A percentile compares a stretch with the other conserved stretches of the same genome.
Conservation (phyloP, 1,284 basidiomycete genomes). For the Malassezia arunalokei region DNA sequence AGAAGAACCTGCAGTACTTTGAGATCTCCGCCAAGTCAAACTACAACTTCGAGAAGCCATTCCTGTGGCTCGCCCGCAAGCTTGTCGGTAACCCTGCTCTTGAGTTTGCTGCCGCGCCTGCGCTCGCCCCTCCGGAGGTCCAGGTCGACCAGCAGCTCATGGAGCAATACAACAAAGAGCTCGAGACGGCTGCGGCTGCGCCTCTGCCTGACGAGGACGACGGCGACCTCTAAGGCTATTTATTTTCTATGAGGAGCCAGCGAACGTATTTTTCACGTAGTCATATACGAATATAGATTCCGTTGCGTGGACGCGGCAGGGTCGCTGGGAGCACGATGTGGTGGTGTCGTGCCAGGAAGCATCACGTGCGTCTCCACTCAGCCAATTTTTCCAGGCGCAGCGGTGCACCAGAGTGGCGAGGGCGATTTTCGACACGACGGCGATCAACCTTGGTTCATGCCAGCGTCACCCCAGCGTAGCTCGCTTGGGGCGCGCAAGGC, state of each 20-base stretch:
- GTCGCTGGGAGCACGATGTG: too few species aligned
- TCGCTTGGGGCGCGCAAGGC: background rate
- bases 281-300: too few species aligned
- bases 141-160: constrained; percentile 69
- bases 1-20: constrained; percentile 99
- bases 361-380: too few species aligned
- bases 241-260: too few species aligned
- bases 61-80: constrained; percentile 98
- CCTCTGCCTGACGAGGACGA: constrained; percentile 53
- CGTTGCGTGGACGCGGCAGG: too few species aligned
- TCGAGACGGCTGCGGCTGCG: constrained; percentile 52
- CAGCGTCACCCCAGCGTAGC: constrained; percentile 7
- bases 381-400: too few species aligned
- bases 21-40: constrained; percentile 99
- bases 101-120: constrained; percentile 92
- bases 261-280: too few species aligned
- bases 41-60: constrained; percentile 99
- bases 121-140: constrained; percentile 88
- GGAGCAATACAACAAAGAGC: constrained; percentile 69
- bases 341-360: too few species aligned
- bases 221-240: constrained; percentile 36
- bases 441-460: background rate
- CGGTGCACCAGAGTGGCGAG: background rate
- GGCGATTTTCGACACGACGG: background rate
- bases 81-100: constrained; percentile 80